phyloP scores from a whole-genome alignment of 306 rosid species.

The Cucurbita moschata region DNA sequence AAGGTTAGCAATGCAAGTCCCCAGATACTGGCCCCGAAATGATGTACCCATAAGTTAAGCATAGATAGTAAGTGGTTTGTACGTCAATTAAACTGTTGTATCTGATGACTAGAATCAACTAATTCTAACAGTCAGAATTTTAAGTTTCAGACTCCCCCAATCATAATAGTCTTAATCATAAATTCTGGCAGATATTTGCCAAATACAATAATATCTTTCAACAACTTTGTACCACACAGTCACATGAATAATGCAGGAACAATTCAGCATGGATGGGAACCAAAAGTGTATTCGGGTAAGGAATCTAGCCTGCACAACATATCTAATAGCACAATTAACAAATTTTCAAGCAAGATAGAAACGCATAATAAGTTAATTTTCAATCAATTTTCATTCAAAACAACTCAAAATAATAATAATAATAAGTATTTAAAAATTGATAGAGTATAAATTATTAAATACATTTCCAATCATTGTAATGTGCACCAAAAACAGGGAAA shows the following conservation, averaged over 20 bases:
- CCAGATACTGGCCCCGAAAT: background rate
- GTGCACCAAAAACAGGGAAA: background rate
- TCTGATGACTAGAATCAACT: background rate
- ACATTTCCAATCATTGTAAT: background rate
- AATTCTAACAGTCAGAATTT: background rate
- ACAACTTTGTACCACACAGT: background rate
- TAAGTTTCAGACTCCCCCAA: background rate
- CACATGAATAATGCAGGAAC: background rate
- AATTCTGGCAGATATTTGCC: background rate
- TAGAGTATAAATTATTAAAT: background rate
- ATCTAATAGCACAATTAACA: background rate
- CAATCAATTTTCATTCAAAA: background rate
- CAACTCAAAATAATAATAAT: background rate
- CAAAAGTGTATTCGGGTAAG: background rate
- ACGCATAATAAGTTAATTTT: background rate
- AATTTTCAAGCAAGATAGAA: background rate
- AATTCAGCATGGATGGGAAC: background rate
- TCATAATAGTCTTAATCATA: background rate
- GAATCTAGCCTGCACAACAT: background rate
- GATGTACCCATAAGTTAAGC: background rate
- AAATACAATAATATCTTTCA: background rate
- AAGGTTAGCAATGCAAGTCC: background rate
- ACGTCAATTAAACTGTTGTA: background rate
- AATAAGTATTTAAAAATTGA: background rate
- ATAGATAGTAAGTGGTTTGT: background rate